Evolutionary conservation across 192 early-diverging fungal genomes (phyloP), one percentile per base, ranked within the genome.

Genomic region (Umbelopsis vinacea): DNA sequence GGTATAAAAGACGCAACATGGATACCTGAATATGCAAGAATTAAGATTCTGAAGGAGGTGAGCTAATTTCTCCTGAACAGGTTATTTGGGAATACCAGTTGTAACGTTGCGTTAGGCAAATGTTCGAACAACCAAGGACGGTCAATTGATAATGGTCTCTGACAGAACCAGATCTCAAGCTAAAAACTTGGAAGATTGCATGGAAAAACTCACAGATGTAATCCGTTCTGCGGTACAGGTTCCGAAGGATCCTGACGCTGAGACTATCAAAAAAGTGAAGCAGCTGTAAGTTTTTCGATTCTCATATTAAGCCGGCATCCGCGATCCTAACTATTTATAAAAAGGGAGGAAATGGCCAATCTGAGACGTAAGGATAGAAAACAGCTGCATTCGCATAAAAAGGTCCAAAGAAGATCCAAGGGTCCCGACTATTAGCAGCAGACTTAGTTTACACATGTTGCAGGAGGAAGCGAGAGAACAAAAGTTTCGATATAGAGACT

Each of bases 111-210:
- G 11, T 35, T 46, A 54, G 24, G 70, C 19, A 38, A 48, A 69
- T 33, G 45, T 66, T 24, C 84, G 81, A 47, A 82, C 90, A 72
- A 94, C 87, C 71, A 92, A 90, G 72, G 72, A 70, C 43, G 92
- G 90, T 54, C 91, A 95, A 75, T 87, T 91, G 48, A 81, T 94
- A 19, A 55, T 95, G 7, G 85, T 85, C 4, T 97, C 95, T 0
- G 92, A 94, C 46, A 81, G 85, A 57, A 91, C 89, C 60, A 82
- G 94, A 12, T 87, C 93, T 29, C 94, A 95, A 70, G 75, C 73
- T 71, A 82, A 88, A 19, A 97, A 97, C 71, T 60, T 93, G 21
- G 88, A 95, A 21, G 92, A 95, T 76, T 95, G 93, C 69, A 74
- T 95, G 33, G 85, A 90, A 17, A 92, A 90, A 68, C 79, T 94